Evolutionary conservation across 1,284 basidiomycete genomes (phyloP).

Genomic region (Apiotrichum laibachii): DNA sequence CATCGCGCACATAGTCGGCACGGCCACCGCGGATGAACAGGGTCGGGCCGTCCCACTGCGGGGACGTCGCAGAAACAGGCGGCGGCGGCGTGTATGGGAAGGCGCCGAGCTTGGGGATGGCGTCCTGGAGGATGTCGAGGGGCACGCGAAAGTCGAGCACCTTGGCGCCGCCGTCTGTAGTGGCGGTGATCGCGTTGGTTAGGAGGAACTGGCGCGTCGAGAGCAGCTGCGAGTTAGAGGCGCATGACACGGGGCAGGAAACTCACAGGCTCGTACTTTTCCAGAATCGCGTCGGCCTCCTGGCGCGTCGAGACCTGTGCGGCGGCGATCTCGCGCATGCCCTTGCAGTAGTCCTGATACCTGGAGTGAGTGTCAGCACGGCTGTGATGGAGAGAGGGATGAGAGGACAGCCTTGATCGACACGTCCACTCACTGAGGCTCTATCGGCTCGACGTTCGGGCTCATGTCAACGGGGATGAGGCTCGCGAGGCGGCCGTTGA

Average conservation of each 20-base stretch:
- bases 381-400: too few relatives aligned
- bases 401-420: background rate
- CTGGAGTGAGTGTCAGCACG: slow-evolving; percentile 8
- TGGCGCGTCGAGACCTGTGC: slow-evolving; percentile 50
- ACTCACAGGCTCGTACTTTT: slow-evolving; percentile 52
- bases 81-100: slow-evolving; percentile 54
- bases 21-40: slow-evolving; percentile 57
- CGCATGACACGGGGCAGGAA: background rate
- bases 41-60: slow-evolving; percentile 52
- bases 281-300: slow-evolving; percentile 56
- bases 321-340: slow-evolving; percentile 54
- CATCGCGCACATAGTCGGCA: slow-evolving; percentile 55
- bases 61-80: slow-evolving; percentile 20
- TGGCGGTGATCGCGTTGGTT: slow-evolving; percentile 54
- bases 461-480: slow-evolving; percentile 59
- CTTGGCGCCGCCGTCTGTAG: slow-evolving; percentile 18
- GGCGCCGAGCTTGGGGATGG: slow-evolving; percentile 55
- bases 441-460: slow-evolving; percentile 55
- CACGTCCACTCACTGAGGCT: slow-evolving; percentile 50
- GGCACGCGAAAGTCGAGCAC: slow-evolving; percentile 56
- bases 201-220: slow-evolving; percentile 58
- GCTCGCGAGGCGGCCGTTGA: slow-evolving; percentile 47
- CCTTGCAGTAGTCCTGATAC: slow-evolving; percentile 51
- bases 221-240: slow-evolving; percentile 46
- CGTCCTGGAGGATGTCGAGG: slow-evolving; percentile 50